These are phyloP conservation scores for Neurospora hispaniola DNA, from an alignment of 495 filamentous ascomycete genomes.

Conservation along the genomic window DNA sequence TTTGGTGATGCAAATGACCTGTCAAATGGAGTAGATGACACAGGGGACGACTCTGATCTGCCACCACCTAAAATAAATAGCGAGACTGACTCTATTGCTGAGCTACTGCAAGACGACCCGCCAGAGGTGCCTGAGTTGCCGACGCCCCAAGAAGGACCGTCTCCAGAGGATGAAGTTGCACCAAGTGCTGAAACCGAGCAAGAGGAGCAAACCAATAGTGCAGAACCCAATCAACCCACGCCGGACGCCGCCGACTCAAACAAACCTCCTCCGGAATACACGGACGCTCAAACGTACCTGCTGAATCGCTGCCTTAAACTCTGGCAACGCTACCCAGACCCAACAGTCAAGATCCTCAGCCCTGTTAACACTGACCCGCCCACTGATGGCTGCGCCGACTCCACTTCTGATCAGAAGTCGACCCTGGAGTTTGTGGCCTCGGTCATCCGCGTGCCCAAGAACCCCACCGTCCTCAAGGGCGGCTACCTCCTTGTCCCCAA, in stretches of 20 bases:
- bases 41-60: slow-evolving; percentile 8
- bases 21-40: slow-evolving; percentile 15
- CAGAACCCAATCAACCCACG: neutral
- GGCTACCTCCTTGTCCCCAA: slow-evolving; percentile 77
- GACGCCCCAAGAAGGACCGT: neutral
- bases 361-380: slow-evolving; percentile 71
- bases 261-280: slow-evolving; percentile 26
- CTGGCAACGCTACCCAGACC: slow-evolving; percentile 70
- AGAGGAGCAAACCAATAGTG: neutral
- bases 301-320: slow-evolving; percentile 63
- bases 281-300: slow-evolving; percentile 44
- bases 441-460: slow-evolving; percentile 61
- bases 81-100: slow-evolving; percentile 32
- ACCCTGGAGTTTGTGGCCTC: slow-evolving; percentile 53
- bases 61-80: slow-evolving; percentile 11
- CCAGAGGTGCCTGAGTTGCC: slow-evolving; percentile 22
- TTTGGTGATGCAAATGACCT: slow-evolving; percentile 17
- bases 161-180: neutral
- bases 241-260: neutral
- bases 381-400: slow-evolving; percentile 42
- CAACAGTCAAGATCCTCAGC: slow-evolving; percentile 58
- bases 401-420: slow-evolving; percentile 6
- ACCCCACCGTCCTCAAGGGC: slow-evolving; percentile 63
- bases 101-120: slow-evolving; percentile 34
- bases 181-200: neutral